Evolutionary conservation across 352 stramenopile species (phyloP), one percentile per base, ranked within the genome.

Genomic region (Phytophthora pluvialis): DNA sequence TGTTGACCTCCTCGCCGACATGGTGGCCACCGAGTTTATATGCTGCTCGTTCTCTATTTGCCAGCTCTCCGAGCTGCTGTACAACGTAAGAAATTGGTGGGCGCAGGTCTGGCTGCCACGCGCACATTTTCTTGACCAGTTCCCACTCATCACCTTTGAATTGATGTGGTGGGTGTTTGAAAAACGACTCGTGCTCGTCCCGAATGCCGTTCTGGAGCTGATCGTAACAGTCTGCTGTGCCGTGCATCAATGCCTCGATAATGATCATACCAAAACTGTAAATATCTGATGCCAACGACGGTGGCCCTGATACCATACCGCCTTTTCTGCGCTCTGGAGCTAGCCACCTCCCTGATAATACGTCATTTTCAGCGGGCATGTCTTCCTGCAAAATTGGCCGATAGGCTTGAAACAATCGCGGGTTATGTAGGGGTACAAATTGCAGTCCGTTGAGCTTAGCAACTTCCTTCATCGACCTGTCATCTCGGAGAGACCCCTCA

Each of bases 91-190:
- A 67, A 40, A 77, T 65, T 18, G 54, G 1, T 29, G 60, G 59
- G 1, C 70, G 70, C 4, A 60, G 9, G 9, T 56, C 28, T 26
- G 70, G 70, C 10, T 66, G 47, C 4, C 25, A 18, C 7, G 18
- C 54, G 32, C 64, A 77, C 70, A 77, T 73, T 36, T 72, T 67
- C 32, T 52, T 68, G 4, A 74, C 64, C 18, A 77, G 10, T 42
- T 71, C 64, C 21, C 39, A 55, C 2, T 36, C 45, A 15, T 54
- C 40, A 18, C 47, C 9, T 3, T 48, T 36, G 16, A 49, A 31
- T n/a, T 59, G 43, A 12, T 9, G 32, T 15, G 11, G 29, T 42
- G 9, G 2, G 25, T 13, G n/a, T 8, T 52, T 11, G 4, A 49
- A 35, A 36, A 49, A 13, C 8, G n/a, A 28, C 9, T 8, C 10